phyloP scores from a whole-genome alignment of 805 yeast genomes.

The Candida morakotiae region DNA sequence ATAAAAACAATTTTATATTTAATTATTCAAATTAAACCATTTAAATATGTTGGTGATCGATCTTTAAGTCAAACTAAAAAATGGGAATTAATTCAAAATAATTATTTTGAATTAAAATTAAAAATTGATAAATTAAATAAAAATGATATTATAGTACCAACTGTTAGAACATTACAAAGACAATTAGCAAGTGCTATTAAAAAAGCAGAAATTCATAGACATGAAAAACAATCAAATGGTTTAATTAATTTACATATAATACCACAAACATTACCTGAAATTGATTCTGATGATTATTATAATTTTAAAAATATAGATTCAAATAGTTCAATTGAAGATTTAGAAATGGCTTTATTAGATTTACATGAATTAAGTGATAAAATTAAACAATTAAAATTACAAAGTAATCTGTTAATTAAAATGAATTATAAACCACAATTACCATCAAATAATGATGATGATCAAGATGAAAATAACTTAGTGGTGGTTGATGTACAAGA shows the following conservation, averaged over 20 bases:
- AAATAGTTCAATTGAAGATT: slow-evolving; percentile 20
- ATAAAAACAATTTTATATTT: slow-evolving; percentile 26
- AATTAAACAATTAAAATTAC: slow-evolving; percentile 22
- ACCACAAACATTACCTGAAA: slow-evolving; percentile 9
- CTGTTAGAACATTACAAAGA: slow-evolving; percentile 34
- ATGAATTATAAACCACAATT: neutral
- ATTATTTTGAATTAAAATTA: slow-evolving; percentile 17
- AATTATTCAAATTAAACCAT: slow-evolving; percentile 28
- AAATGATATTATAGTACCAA: slow-evolving; percentile 20
- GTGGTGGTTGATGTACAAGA: too few species aligned
- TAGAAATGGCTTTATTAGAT: slow-evolving; percentile 24
- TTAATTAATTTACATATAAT: slow-evolving; percentile 5
- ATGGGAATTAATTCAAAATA: slow-evolving; percentile 30
- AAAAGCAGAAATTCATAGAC: slow-evolving; percentile 18
- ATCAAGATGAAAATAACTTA: neutral
- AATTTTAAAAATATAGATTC: slow-evolving; percentile 12
- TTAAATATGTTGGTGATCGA: slow-evolving; percentile 34
- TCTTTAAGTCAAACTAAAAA: slow-evolving; percentile 28
- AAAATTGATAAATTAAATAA: neutral
- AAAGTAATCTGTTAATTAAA: slow-evolving; percentile 4
- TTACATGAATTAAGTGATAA: slow-evolving; percentile 29
- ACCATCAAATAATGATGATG: neutral
- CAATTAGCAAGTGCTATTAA: slow-evolving; percentile 29
- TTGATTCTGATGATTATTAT: slow-evolving; percentile 9
- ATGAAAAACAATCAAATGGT: slow-evolving; percentile 8